A percentile compares a stretch with the other conserved stretches of the same genome.
phyloP scores from a whole-genome alignment of 2,329 filamentous ascomycete genomes.

The Davidsoniella neocaledoniae region DNA sequence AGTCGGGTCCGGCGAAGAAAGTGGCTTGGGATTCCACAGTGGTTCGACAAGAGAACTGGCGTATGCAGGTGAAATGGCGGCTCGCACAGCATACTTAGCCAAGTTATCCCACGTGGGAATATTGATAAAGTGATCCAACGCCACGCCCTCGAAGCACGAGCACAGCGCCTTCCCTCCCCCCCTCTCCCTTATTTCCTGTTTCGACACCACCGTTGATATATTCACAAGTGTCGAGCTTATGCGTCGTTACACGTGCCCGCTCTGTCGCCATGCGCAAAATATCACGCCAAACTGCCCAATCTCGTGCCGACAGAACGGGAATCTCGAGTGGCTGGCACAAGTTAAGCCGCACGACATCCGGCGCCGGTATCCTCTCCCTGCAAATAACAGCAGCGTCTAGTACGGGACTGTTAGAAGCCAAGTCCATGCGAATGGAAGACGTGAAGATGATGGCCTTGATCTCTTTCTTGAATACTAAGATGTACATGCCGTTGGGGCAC shows the following conservation, averaged over 20 bases:
- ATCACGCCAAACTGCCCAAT: conserved; percentile 37
- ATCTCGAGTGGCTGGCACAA: conserved; percentile 22
- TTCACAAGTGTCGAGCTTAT: conserved; percentile 24
- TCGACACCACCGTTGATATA: too few relatives aligned
- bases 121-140: conserved; percentile 19
- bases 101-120: conserved; percentile 28
- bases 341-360: conserved; percentile 24
- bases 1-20: too few relatives aligned
- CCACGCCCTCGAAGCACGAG: conserved; percentile 30
- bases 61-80: conserved; percentile 40
- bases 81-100: conserved; percentile 30
- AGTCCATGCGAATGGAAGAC: conserved; percentile 28
- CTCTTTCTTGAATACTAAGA: conserved; percentile 12
- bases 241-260: conserved; percentile 31
- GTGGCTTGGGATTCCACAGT: too few relatives aligned
- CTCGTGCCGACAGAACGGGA: conserved; percentile 31
- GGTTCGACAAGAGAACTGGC: too few relatives aligned
- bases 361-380: conserved; percentile 22
- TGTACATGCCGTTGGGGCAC: conserved; percentile 25
- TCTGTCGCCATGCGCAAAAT: conserved; percentile 28
- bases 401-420: conserved; percentile 24
- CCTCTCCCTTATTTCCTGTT: too few relatives aligned
- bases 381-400: conserved; percentile 32
- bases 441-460: conserved; percentile 19
- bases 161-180: conserved; percentile 20